These are phyloP conservation scores for Teratosphaeriaceae sp. DNA, from an alignment of 2,329 filamentous ascomycete genomes.

Conservation along the genomic window DNA sequence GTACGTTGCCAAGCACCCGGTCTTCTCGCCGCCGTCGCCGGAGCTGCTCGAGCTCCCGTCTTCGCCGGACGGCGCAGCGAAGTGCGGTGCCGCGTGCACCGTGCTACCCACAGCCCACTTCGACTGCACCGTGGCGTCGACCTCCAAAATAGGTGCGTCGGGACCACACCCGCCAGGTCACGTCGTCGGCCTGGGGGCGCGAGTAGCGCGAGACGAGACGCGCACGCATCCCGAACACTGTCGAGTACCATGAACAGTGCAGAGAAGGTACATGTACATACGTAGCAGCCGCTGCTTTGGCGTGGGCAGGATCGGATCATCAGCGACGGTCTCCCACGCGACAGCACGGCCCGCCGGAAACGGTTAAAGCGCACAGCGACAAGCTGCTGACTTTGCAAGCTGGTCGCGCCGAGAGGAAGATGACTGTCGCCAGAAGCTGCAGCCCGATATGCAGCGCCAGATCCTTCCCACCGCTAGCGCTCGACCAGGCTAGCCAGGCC, in stretches of 20 bases:
- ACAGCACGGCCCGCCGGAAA: neutral
- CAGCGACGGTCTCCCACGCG: too few relatives aligned
- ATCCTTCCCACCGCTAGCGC: neutral
- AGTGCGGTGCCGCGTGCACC: neutral
- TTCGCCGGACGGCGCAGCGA: neutral
- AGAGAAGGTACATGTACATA: too few relatives aligned
- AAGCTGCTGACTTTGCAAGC: neutral
- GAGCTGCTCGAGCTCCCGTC: neutral
- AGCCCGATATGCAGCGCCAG: neutral
- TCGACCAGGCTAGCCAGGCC: neutral
- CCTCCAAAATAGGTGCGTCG: neutral
- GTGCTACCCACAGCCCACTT: neutral
- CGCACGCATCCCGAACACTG: too few relatives aligned
- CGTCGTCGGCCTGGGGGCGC: too few relatives aligned
- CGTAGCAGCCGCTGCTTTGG: too few relatives aligned
- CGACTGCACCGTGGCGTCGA: neutral
- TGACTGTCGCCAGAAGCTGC: neutral
- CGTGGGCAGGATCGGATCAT: too few relatives aligned
- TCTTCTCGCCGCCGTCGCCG: constrained; percentile 1
- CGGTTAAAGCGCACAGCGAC: neutral
- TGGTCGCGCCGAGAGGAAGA: neutral
- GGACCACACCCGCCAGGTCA: neutral
- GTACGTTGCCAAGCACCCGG: neutral
- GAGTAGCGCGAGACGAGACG: too few relatives aligned
- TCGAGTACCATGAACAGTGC: too few relatives aligned